Conservation (phyloP, 306 rosid genomes). For the Spatholobus suberectus region DNA sequence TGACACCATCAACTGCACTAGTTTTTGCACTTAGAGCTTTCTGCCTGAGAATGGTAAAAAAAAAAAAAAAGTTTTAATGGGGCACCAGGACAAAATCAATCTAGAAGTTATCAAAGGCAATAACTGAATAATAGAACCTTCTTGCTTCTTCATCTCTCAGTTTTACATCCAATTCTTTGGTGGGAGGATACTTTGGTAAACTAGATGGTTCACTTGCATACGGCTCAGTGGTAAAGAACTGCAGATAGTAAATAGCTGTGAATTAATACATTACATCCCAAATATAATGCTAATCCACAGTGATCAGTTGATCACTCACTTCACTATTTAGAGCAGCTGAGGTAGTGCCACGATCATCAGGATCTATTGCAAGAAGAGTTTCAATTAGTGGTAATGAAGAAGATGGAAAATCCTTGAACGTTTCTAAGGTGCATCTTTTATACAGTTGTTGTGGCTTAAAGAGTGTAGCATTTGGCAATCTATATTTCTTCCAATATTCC, state of each 20-base stretch:
- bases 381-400: slow-evolving; percentile 75
- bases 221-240: slow-evolving; percentile 82
- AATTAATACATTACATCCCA: slow-evolving; percentile 15
- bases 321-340: slow-evolving; percentile 69
- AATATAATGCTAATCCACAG: slow-evolving; percentile 16
- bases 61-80: slow-evolving; percentile 21
- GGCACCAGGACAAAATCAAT: slow-evolving; percentile 33
- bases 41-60: slow-evolving; percentile 59
- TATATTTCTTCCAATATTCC: slow-evolving; percentile 89
- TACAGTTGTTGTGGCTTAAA: slow-evolving; percentile 92
- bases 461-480: slow-evolving; percentile 88
- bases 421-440: slow-evolving; percentile 65
- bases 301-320: slow-evolving; percentile 61
- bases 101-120: slow-evolving; percentile 27
- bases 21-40: slow-evolving; percentile 66
- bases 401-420: slow-evolving; percentile 78
- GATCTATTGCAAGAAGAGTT: slow-evolving; percentile 82
- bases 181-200: slow-evolving; percentile 86
- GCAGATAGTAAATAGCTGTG: slow-evolving; percentile 46
- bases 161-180: slow-evolving; percentile 86
- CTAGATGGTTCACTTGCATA: slow-evolving; percentile 80
- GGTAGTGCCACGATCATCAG: slow-evolving; percentile 69
- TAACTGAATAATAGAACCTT: slow-evolving; percentile 57
- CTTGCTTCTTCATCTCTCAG: slow-evolving; percentile 85
- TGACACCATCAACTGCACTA: slow-evolving; percentile 64